Percentiles rank a stretch among this genome's conserved stretches.
These are phyloP conservation scores for Hypoxylon sp. DNA, from an alignment of 2,329 filamentous ascomycete genomes.

Conservation along the genomic window DNA sequence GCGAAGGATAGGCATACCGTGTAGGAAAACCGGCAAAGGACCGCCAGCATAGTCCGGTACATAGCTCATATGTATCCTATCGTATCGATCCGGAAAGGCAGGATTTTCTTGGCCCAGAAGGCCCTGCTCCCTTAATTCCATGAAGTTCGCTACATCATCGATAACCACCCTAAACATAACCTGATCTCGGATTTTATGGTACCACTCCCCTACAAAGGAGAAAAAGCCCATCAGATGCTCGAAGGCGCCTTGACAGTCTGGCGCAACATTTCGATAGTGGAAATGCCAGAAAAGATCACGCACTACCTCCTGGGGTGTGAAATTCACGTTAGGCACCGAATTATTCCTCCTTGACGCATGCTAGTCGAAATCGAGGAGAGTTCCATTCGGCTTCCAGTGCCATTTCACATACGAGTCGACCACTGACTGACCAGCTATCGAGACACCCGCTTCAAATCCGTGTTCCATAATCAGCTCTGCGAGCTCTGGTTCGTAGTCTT, in stretches of 20 bases:
- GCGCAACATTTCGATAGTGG: background rate
- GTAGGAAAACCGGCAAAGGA: constrained; percentile 3
- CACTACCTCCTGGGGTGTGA: constrained; percentile 9
- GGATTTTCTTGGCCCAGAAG: background rate
- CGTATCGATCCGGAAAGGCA: constrained; percentile 6
- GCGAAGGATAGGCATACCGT: constrained; percentile 10
- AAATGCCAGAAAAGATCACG: background rate
- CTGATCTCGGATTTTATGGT: background rate
- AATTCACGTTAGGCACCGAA: background rate
- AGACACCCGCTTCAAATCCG: background rate
- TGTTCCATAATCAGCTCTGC: background rate
- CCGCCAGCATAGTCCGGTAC: constrained; percentile 5
- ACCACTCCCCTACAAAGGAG: background rate
- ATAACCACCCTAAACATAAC: constrained; percentile 1
- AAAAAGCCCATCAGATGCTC: constrained; percentile 2
- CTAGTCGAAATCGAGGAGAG: constrained; percentile 13
- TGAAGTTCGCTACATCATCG: constrained; percentile 3
- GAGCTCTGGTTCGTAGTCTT: constrained; percentile 3
- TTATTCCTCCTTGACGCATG: background rate
- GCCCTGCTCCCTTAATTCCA: background rate
- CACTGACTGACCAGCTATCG: background rate
- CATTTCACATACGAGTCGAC: background rate
- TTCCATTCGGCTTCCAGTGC: constrained; percentile 8
- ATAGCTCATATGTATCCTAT: constrained; percentile 8
- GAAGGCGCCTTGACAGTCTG: background rate